Evolutionary conservation across 2,329 filamentous ascomycete genomes (phyloP).

Genomic region (Claviceps lovelessii): DNA sequence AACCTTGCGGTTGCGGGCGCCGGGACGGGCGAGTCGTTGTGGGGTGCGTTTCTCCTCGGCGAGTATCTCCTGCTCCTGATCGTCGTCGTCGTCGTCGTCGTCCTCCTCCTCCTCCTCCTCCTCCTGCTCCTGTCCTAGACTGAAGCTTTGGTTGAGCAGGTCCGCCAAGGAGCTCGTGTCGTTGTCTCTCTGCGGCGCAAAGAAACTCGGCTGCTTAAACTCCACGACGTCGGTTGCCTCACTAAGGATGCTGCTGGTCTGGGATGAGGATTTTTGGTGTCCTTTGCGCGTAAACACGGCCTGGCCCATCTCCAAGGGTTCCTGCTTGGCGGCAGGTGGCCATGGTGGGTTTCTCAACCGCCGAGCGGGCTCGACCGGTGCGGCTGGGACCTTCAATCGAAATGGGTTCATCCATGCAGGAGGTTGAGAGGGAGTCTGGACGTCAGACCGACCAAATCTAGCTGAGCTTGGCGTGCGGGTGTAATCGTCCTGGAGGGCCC

Average conservation of each 20-base stretch:
- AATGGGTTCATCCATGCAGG: slow-evolving; percentile 38
- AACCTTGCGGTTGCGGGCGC: background rate
- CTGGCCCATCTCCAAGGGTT: slow-evolving; percentile 26
- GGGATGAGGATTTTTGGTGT: slow-evolving; percentile 3
- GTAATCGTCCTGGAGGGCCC: slow-evolving; percentile 36
- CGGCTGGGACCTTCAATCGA: slow-evolving; percentile 55
- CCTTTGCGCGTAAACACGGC: slow-evolving; percentile 34
- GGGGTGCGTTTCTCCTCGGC: background rate
- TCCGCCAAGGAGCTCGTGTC: slow-evolving; percentile 31
- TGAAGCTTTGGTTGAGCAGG: slow-evolving; percentile 30
- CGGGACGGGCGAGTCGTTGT: background rate
- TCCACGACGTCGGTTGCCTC: slow-evolving; percentile 18
- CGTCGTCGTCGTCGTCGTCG: background rate
- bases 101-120: slow-evolving; percentile 1
- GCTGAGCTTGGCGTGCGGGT: slow-evolving; percentile 19
- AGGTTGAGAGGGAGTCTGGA: slow-evolving; percentile 27
- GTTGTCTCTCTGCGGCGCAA: slow-evolving; percentile 28
- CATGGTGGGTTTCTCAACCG: slow-evolving; percentile 47
- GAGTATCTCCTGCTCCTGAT: slow-evolving; percentile 9
- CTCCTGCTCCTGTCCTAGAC: slow-evolving; percentile 19
- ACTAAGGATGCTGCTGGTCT: background rate
- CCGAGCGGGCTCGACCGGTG: slow-evolving; percentile 52
- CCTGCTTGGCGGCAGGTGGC: slow-evolving; percentile 31
- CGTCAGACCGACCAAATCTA: slow-evolving; percentile 27
- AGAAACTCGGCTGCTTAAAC: slow-evolving; percentile 48